Percentiles rank a stretch among this genome's conserved stretches.
Conservation (phyloP, 495 filamentous ascomycete species). For the Antarctomyces pellizariae region DNA sequence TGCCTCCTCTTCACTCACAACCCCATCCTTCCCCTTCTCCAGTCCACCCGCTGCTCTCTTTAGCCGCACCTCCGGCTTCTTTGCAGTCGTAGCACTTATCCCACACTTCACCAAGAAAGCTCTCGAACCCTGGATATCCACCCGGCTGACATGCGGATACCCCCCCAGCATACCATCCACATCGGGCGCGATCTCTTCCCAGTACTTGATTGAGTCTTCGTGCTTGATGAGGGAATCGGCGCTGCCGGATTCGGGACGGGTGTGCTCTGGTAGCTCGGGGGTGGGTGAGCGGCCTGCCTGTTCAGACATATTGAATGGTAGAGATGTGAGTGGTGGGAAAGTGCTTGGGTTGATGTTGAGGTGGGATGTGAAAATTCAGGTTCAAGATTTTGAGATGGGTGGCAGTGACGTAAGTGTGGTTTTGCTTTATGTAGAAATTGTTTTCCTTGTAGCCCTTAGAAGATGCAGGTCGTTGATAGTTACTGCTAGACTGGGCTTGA, state of each 20-base stretch:
- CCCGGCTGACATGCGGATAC: constrained; percentile 44
- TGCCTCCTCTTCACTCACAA: constrained; percentile 7
- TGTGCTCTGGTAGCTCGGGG: too few species aligned
- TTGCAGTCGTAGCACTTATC: constrained; percentile 5
- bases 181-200: constrained; percentile 45
- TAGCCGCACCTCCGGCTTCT: constrained; percentile 7
- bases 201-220: constrained; percentile 38
- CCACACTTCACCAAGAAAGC: constrained; percentile 60
- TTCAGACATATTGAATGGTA: too few species aligned
- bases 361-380: too few species aligned
- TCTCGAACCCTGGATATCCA: constrained; percentile 55
- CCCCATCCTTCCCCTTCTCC: constrained; percentile 12
- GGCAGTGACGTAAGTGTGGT: too few species aligned
- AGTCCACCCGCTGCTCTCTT: constrained; percentile 14
- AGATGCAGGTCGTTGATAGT: too few species aligned
- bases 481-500: too few species aligned
- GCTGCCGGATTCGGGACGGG: constrained; percentile 1
- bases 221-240: constrained; percentile 27
- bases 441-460: too few species aligned
- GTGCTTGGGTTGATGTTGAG: too few species aligned
- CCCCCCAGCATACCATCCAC: constrained; percentile 70
- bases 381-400: too few species aligned
- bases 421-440: too few species aligned
- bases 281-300: too few species aligned
- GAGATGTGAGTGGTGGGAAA: too few species aligned